Evolutionary conservation across 768 basidiomycete genomes (phyloP), one percentile per base, ranked within the genome.

Genomic region (Neoboletus magnificus): DNA sequence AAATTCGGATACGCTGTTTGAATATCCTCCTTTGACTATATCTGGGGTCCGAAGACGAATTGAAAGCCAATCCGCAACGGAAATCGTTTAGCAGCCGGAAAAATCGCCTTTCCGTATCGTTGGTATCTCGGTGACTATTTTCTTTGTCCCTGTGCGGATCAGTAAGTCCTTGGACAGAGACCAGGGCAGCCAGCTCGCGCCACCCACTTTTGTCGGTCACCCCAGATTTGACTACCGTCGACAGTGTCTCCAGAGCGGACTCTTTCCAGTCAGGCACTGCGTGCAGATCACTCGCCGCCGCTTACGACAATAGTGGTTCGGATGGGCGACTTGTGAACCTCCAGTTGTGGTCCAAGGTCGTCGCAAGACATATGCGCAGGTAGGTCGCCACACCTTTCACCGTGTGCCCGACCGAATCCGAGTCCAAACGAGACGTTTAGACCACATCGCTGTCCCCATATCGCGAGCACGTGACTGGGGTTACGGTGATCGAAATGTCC

Each of bases 11-110:
- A 59, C 0, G 57, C 59, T 32, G 41, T 11, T 11, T 49, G 33
- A 11, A 1, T 13, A 20, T 41, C 20, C 16, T 23, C 40, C 18
- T 18, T 6, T 4, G 40, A 42, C 55, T n/a, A n/a, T n/a, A n/a
- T n/a, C n/a, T n/a, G n/a, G n/a, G n/a, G n/a, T n/a, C n/a, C n/a
- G n/a, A n/a, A 57, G 1, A 64, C 10, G n/a, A 54, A 56, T 35
- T 59, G n/a, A 55, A 7, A 66, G 50, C 54, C 52, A 62, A 20
- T 44, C 54, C 16, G 54, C 37, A 1, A 59, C 50, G 2, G 52
- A 27, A 13, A 67, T 47, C 51, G 45, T 61, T 36, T 62, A 8
- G n/a, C 55, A 63, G 39, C 59, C 53, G 4, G 39, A 10, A 0
- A 63, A 20, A 27, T 65, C 22, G 0, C 18, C 44, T 1, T 62